Conservation (phyloP, 257 asterid species). For the Rubia yunnanensis region DNA sequence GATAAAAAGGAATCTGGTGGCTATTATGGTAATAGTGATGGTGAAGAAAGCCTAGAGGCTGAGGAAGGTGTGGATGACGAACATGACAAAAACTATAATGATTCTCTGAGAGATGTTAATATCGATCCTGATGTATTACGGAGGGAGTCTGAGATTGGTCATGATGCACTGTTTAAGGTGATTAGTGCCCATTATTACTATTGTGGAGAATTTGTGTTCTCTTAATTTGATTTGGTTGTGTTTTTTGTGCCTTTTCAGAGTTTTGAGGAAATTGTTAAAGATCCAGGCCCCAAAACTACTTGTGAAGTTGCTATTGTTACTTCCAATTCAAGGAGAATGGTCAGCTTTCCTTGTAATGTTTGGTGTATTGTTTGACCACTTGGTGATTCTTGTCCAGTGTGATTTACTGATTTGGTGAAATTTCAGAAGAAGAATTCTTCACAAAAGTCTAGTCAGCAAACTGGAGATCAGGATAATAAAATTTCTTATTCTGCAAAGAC, state of each 20-base stretch:
- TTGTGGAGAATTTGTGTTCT: not conserved
- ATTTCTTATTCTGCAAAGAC: slow-evolving; percentile 18
- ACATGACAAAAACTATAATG: slow-evolving; percentile 20
- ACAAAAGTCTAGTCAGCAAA: slow-evolving; percentile 19
- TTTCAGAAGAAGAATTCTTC: slow-evolving; percentile 38
- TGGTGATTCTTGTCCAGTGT: not conserved
- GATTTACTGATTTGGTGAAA: slow-evolving; percentile 13
- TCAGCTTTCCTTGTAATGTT: not conserved
- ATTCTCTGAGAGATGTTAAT: slow-evolving; percentile 32
- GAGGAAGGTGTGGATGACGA: slow-evolving; percentile 31
- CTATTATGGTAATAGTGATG: slow-evolving; percentile 63
- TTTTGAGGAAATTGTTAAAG: slow-evolving; percentile 41
- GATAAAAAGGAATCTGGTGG: slow-evolving; percentile 35
- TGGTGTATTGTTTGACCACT: slow-evolving; percentile 2
- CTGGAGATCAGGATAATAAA: slow-evolving; percentile 17
- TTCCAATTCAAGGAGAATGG: slow-evolving; percentile 65
- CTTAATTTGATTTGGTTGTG: not conserved
- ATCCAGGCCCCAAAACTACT: slow-evolving; percentile 51
- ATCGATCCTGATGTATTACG: slow-evolving; percentile 59
- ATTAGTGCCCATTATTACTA: not conserved
- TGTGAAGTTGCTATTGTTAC: slow-evolving; percentile 71
- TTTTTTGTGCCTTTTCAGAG: slow-evolving; percentile 40
- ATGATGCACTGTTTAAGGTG: slow-evolving; percentile 70
- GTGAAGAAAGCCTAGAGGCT: slow-evolving; percentile 48
- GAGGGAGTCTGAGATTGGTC: slow-evolving; percentile 49